Evolutionary conservation across 1,139 yeast species (phyloP), one percentile per base, ranked within the genome.

Genomic region (Arxiozyma telluris): DNA sequence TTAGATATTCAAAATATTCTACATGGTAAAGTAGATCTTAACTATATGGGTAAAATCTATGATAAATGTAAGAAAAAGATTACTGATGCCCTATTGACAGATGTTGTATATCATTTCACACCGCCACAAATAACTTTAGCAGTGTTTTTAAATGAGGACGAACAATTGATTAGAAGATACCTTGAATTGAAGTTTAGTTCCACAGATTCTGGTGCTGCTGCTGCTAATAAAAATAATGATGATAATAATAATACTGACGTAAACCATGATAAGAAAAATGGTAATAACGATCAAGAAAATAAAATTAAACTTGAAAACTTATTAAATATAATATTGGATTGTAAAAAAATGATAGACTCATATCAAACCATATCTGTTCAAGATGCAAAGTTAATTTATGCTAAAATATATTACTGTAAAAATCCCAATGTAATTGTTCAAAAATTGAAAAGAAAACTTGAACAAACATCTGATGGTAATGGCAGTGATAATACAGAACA

Each of bases 71-170:
- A 85, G 61, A 75, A 74, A 39, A 72, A 83, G 71, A 75, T 89
- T 8, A 79, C 82, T 49, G 84, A 83, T 21, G 78, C 87, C 0
- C 69, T 90, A 50, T 73, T 87, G 47, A 82, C 94, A 38, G 96
- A 91, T 65, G 91, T 81, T 3, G 74, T 78, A 18, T 91, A 89
- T 62, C 73, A 83, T 41, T 93, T 74, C 68, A 84, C 98, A 0
- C 98, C 98, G 1, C 96, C 98, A 0, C 98, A 93, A 64, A 87
- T 93, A 43, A 96, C 98, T 0, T 73, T 93, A 54, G 95, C 97
- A 0, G 89, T 94, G 7, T 76, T 91, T 69, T 80, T 84, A 69
- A 77, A 77, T 51, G 79, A 78, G 23, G 87, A 90, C 67, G 80
- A 76, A 59, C 79, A 77, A n/a, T 70, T 87, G 34, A 80, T 87